These are phyloP conservation scores for Fagus crenata DNA, from an alignment of 306 rosid genomes.

Conservation along the genomic window DNA sequence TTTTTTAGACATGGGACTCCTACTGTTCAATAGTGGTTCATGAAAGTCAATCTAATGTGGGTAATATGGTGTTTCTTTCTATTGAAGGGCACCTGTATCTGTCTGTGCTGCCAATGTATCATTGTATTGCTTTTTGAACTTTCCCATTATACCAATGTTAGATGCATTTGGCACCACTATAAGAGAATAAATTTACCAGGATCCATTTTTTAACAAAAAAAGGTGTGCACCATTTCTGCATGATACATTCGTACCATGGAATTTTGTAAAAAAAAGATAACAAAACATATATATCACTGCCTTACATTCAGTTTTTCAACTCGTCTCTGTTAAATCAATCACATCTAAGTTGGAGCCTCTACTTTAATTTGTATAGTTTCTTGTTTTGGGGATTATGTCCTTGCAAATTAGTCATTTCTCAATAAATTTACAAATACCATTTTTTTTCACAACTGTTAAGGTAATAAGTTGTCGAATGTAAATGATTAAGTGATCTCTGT, in stretches of 20 bases:
- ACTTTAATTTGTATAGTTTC: neutral
- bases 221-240: neutral
- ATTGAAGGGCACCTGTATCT: no score
- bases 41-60: no score
- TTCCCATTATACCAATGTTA: neutral
- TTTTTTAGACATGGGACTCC: no score
- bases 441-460: no score
- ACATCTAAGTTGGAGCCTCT: neutral
- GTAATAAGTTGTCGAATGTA: no score
- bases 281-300: no score
- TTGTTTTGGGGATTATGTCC: no score
- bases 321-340: neutral
- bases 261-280: neutral
- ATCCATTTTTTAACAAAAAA: neutral
- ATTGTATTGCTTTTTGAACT: neutral
- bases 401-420: neutral
- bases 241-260: neutral
- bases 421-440: no score
- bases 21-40: no score
- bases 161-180: neutral
- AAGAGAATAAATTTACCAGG: neutral
- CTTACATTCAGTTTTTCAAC: neutral
- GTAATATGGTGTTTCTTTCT: no score
- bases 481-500: no score
- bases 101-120: no score